Evolutionary conservation across 1,284 basidiomycete genomes (phyloP).

Genomic region (Boletus mariae): DNA sequence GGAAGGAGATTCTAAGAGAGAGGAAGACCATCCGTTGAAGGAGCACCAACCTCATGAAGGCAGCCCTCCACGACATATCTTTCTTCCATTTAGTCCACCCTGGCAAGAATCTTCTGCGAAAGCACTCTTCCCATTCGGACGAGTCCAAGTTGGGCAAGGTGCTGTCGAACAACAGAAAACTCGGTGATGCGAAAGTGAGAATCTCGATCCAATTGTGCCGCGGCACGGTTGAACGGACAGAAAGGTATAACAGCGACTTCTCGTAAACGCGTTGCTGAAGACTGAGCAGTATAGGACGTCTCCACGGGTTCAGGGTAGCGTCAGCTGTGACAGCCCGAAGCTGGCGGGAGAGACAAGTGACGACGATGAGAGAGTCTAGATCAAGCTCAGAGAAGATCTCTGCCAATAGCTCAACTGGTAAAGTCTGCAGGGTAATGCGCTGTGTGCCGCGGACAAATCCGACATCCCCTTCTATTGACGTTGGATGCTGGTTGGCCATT

Average conservation of each 20-base stretch:
- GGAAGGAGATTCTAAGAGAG: conserved; percentile 5
- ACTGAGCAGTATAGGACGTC: conserved; percentile 58
- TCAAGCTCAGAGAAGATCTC: conserved; percentile 67
- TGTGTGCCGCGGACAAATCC: neutral
- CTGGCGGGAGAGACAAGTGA: conserved; percentile 57
- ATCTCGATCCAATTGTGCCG: conserved; percentile 75
- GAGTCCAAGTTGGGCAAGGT: conserved; percentile 63
- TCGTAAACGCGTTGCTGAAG: conserved; percentile 49
- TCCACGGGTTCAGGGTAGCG: conserved; percentile 67
- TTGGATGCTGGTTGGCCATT: conserved; percentile 4
- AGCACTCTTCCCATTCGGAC: conserved; percentile 68
- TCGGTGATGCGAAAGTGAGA: conserved; percentile 51
- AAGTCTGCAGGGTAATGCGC: conserved; percentile 39
- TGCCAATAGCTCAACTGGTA: conserved; percentile 73
- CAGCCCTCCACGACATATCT: conserved; percentile 56
- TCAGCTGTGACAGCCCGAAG: conserved; percentile 57
- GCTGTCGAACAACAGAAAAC: conserved; percentile 61
- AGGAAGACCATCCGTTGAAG: neutral
- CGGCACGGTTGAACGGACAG: conserved; percentile 58
- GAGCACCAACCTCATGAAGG: conserved; percentile 52
- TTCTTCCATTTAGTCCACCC: conserved; percentile 68
- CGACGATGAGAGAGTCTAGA: conserved; percentile 51
- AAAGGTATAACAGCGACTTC: conserved; percentile 50
- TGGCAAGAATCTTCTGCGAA: conserved; percentile 64
- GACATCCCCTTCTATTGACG: neutral